Evolutionary conservation across 495 filamentous ascomycete genomes (phyloP).

Genomic region (Penicillium bialowiezense): DNA sequence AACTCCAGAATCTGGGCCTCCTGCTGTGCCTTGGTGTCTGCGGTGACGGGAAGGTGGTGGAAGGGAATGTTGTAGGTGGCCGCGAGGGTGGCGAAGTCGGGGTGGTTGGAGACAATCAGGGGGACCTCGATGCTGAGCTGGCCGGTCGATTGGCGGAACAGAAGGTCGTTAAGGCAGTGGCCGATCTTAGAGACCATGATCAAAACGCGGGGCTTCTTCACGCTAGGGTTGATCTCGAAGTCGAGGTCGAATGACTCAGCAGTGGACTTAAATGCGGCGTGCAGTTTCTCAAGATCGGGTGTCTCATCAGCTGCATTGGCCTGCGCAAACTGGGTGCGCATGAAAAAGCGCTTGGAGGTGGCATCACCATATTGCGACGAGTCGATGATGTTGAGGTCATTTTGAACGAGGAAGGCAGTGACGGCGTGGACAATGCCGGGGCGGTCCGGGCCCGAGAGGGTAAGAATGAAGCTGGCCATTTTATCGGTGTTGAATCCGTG

Average conservation of each 20-base stretch:
- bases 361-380: conserved; percentile 71
- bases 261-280: conserved; percentile 48
- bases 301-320: conserved; percentile 29
- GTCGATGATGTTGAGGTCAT: conserved; percentile 70
- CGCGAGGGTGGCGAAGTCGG: conserved; percentile 64
- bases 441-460: conserved; percentile 71
- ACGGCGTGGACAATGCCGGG: conserved; percentile 75
- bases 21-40: conserved; percentile 66
- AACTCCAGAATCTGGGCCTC: conserved; percentile 64
- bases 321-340: conserved; percentile 69
- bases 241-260: conserved; percentile 56
- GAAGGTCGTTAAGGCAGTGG: conserved; percentile 76
- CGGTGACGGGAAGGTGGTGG: conserved; percentile 67
- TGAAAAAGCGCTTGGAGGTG: conserved; percentile 67
- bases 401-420: conserved; percentile 62
- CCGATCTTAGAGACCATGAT: conserved; percentile 84
- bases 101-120: conserved; percentile 68
- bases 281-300: conserved; percentile 43
- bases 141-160: conserved; percentile 62
- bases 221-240: conserved; percentile 59
- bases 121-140: conserved; percentile 65
- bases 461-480: conserved; percentile 63
- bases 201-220: conserved; percentile 63
- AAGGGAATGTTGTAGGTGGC: conserved; percentile 69
- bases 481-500: conserved; percentile 36